Base-by-base conservation (phyloP, 345 rosid species). In the Boechera divaricarpa region DNA sequence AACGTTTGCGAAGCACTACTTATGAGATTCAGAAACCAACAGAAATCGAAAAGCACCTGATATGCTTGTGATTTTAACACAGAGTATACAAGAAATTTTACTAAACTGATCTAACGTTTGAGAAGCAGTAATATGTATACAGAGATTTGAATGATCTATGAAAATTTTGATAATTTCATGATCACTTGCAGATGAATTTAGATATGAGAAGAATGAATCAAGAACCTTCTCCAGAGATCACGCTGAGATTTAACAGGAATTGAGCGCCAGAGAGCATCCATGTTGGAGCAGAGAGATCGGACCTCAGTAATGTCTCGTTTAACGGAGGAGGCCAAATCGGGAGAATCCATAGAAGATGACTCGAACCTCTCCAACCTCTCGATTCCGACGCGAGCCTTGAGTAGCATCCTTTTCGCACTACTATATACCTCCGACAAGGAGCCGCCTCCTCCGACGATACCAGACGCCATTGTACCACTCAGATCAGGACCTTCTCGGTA, bases 141-240 rank as follows among this genome's bases (percentile, higher is more conserved):
- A 57, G 13, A 28, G 31, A 53, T 70, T 15, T 28, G 16, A 5
- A 41, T 33, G 8, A 55, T 56, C 33, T 16, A 21, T 47, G 26
- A 33, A 51, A 49, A 28, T 21, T 21, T 21, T 21, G 24, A 21
- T 21, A 21, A 21, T 21, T 21, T 21, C 24, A 38, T 38, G 10
- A 38, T 8, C 41, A 38, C 41, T 38, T 38, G 41, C 41, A 38
- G 3, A 38, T 8, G 3, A 12, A 56, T 31, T 56, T 15, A 7
- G 62, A 57, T 12, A 10, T 13, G 3, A 56, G 35, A 29, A 16
- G 38, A 13, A 31, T 57, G 21, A n/a, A 57, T 8, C 1, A 16
- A 33, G 29, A 59, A 61, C 96, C 98, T 85, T 83, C 86, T 86
- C 98, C 99, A 95, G 81, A 95, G 98, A 87, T 95, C 98, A 63